Evolutionary conservation across 805 yeast genomes (phyloP), one percentile per base, ranked within the genome.

Genomic region (Candida awuae): DNA sequence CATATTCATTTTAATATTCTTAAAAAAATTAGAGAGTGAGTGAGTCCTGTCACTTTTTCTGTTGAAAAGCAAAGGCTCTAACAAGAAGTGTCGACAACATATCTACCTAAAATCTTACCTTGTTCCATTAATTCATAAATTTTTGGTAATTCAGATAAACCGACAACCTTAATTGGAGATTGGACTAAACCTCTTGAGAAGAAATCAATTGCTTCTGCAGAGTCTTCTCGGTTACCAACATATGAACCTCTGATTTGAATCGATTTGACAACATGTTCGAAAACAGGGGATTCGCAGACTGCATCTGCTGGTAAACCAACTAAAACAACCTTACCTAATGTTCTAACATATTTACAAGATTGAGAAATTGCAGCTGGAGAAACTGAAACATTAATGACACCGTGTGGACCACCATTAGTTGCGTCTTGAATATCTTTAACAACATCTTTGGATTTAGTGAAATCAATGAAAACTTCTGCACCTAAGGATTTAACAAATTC

Each of bases 221-320:
- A 75, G 65, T 85, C 95, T 50, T 82, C 84, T 66, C 94, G 79
- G 76, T 84, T 84, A 54, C 95, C 95, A 48, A 85, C 95, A 58
- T 83, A 82, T 34, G 94, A 84, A 53, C 94, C 94, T 61, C 71
- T 76, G 56, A 85, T 80, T 55, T 69, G 69, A 58, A 82, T 71
- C 39, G 85, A 75, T 65, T 75, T 80, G 52, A 82, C 75, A 44
- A 85, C 94, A 37, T 82, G 77, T 48, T 70, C 66, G 66, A 84
- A 81, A 38, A 85, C 86, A 39, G 75, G 71, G 25, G 87, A 77
- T 53, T 72, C 69, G 56, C 78, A 74, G 60, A 75, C 73, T 46
- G 92, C 92, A 52, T 77, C 78, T 20, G 87, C 84, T 53, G 95
- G 95, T 55, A 85, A 64, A 53, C 84, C 84, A 46, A 78, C 84